These are phyloP conservation scores for Volvariella volvacea DNA, from an alignment of 1,284 basidiomycete genomes.

Conservation along the genomic window DNA sequence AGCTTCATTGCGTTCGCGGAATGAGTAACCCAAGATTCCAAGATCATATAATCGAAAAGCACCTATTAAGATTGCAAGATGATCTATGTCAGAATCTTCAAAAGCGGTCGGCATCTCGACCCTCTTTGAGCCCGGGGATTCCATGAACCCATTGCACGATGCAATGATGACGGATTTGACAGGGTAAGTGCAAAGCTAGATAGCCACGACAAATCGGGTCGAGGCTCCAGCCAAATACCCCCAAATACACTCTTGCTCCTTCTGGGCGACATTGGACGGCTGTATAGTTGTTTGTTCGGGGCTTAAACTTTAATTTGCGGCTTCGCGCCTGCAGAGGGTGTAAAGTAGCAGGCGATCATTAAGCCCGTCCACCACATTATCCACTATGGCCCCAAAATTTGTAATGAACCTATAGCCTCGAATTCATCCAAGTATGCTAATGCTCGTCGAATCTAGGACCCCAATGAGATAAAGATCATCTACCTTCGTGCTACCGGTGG, in stretches of 20 bases:
- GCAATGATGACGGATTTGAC: constrained; percentile 21
- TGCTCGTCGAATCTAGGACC: constrained; percentile 50
- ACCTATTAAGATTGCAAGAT: constrained; percentile 84
- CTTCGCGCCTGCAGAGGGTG: constrained; percentile 10
- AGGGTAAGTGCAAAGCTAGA: constrained; percentile 7
- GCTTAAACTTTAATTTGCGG: constrained; percentile 43
- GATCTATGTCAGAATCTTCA: constrained; percentile 73
- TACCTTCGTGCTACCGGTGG: constrained; percentile 99
- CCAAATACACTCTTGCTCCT: constrained; percentile 17
- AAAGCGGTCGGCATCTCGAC: constrained; percentile 70
- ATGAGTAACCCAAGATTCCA: constrained; percentile 1
- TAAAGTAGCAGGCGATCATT: constrained; percentile 10
- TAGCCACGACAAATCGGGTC: constrained; percentile 5
- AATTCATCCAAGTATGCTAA: constrained; percentile 11
- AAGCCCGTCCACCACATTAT: constrained; percentile 12
- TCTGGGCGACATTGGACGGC: constrained; percentile 13
- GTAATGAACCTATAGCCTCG: constrained; percentile 30
- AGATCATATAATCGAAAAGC: constrained; percentile 12
- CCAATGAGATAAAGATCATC: constrained; percentile 97
- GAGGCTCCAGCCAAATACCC: constrained; percentile 22
- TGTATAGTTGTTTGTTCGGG: constrained; percentile 51
- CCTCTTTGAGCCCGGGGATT: constrained; percentile 55
- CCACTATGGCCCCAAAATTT: constrained; percentile 71
- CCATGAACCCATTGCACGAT: constrained; percentile 73
- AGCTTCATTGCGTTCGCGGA: constrained; percentile 38